Evolutionary conservation across 305 asterid genomes (phyloP).

Genomic region (Plantago coronopus): DNA sequence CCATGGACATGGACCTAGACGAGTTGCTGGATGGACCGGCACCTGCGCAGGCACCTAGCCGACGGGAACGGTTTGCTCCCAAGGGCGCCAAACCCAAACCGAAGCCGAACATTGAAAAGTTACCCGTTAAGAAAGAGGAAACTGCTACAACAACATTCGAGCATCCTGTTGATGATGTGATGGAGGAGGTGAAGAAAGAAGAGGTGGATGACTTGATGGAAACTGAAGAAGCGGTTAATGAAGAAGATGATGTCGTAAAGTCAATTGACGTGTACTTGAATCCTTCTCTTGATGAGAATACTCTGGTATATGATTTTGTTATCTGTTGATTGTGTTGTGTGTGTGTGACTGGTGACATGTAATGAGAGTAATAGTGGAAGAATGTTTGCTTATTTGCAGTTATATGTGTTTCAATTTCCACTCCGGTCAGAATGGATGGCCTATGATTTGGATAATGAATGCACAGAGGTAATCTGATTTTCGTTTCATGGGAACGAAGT

Average conservation of each 20-base stretch:
- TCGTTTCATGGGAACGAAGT: too few relatives aligned
- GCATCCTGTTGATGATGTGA: constrained; percentile 21
- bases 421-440: constrained; percentile 81
- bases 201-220: constrained; percentile 36
- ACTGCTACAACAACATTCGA: constrained; percentile 26
- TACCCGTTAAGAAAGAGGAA: constrained; percentile 38
- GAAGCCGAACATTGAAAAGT: constrained; percentile 33
- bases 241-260: constrained; percentile 53
- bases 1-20: constrained; percentile 50
- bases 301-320: constrained; percentile 33
- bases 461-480: constrained; percentile 48
- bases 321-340: neutral
- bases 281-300: constrained; percentile 44
- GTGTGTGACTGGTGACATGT: constrained; percentile 6
- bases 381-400: constrained; percentile 31
- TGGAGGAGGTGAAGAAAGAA: constrained; percentile 26
- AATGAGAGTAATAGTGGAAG: constrained; percentile 1
- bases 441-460: constrained; percentile 66
- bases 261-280: constrained; percentile 72
- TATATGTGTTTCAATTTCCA: constrained; percentile 74
- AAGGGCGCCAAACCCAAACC: constrained; percentile 51
- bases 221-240: constrained; percentile 25
- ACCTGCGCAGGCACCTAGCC: constrained; percentile 28
- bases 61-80: constrained; percentile 55
- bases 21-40: constrained; percentile 40